These are phyloP conservation scores for Pseudogymnoascus sp. DNA, from an alignment of 2,329 filamentous ascomycete species.

Conservation along the genomic window DNA sequence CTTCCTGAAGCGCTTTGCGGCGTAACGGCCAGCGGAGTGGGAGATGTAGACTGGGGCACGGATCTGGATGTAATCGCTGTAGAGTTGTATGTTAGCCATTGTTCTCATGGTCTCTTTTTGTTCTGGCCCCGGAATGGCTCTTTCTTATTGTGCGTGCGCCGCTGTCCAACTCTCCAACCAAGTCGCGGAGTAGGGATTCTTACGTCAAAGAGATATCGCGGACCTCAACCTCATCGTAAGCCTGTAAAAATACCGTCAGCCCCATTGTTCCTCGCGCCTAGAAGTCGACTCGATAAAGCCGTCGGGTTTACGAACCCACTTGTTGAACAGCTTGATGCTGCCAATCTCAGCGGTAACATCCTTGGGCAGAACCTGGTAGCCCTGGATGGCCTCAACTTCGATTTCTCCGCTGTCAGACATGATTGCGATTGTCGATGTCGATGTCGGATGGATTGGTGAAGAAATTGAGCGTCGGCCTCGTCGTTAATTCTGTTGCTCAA, in stretches of 20 bases:
- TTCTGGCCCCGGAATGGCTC: neutral
- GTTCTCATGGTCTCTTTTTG: slow-evolving; percentile 8
- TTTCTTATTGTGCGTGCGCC: neutral
- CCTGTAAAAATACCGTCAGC: slow-evolving; percentile 30
- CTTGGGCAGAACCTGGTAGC: slow-evolving; percentile 82
- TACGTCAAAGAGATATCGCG: slow-evolving; percentile 99
- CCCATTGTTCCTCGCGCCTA: neutral
- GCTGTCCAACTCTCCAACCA: slow-evolving; percentile 1
- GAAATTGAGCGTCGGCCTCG: slow-evolving; percentile 10
- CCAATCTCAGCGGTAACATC: slow-evolving; percentile 84
- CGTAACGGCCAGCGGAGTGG: slow-evolving; percentile 97
- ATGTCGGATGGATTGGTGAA: slow-evolving; percentile 10
- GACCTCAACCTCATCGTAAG: slow-evolving; percentile 98
- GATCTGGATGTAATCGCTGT: slow-evolving; percentile 99
- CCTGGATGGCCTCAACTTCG: slow-evolving; percentile 73
- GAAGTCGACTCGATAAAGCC: slow-evolving; percentile 11
- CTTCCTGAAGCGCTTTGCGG: slow-evolving; percentile 99
- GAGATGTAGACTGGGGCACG: slow-evolving; percentile 97
- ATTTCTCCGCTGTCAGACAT: slow-evolving; percentile 96
- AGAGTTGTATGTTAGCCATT: slow-evolving; percentile 28
- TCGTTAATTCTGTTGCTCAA: slow-evolving; percentile 10
- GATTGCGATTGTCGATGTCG: slow-evolving; percentile 37
- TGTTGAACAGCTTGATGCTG: slow-evolving; percentile 95
- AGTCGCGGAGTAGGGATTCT: slow-evolving; percentile 35
- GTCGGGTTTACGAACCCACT: slow-evolving; percentile 48